Percentiles rank a stretch among this genome's conserved stretches.
Conservation (phyloP, 805 yeast species). For the Schwanniomyces sp. region DNA sequence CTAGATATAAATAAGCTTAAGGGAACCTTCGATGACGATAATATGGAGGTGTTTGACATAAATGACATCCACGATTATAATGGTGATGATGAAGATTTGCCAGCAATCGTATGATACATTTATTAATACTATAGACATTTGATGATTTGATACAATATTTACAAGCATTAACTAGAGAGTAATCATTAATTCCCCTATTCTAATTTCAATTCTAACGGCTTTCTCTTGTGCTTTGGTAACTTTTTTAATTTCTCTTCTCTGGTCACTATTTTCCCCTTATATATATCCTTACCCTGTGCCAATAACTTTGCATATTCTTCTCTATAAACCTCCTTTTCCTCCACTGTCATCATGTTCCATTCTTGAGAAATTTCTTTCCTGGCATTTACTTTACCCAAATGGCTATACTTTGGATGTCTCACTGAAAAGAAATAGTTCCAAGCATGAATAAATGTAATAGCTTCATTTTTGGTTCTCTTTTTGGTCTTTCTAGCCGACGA, state of each 20-base stretch:
- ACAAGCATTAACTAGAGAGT: neutral
- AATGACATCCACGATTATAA: conserved; percentile 11
- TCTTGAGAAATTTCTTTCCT: conserved; percentile 9
- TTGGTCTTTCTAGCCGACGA: conserved; percentile 5
- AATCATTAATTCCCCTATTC: neutral
- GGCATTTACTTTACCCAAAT: conserved; percentile 7
- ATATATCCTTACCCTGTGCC: conserved; percentile 27
- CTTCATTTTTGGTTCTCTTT: conserved; percentile 8
- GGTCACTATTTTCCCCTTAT: conserved; percentile 26
- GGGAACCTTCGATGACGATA: conserved; percentile 13
- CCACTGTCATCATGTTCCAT: conserved; percentile 27
- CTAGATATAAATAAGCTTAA: neutral
- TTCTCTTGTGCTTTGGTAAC: conserved; percentile 2
- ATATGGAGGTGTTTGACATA: conserved; percentile 24
- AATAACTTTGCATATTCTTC: conserved; percentile 26
- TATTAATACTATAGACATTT: neutral
- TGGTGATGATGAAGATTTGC: conserved; percentile 27
- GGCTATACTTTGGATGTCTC: conserved; percentile 12
- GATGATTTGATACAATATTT: neutral
- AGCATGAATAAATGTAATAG: conserved; percentile 30
- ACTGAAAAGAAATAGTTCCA: conserved; percentile 33
- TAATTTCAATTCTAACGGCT: neutral
- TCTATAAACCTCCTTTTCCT: conserved; percentile 26
- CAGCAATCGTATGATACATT: conserved; percentile 18
- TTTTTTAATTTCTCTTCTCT: conserved; percentile 20